Base-by-base conservation (phyloP, 2,329 filamentous ascomycete species). In the Nigrospora osmanthi region DNA sequence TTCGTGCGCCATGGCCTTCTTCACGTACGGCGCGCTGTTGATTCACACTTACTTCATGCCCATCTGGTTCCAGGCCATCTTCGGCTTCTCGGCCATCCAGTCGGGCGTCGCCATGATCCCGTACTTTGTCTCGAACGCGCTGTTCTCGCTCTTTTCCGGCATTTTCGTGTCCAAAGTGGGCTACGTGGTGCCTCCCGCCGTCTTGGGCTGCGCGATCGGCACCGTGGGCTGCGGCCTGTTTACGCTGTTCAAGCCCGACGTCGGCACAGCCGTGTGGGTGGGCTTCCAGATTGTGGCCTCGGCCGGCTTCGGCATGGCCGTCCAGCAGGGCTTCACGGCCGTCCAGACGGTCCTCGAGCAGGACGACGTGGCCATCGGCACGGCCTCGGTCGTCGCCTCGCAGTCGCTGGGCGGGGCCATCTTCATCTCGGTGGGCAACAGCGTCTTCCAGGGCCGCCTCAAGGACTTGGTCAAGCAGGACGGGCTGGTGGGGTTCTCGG, bases 31-130 rank as follows among this genome's bases (percentile, higher is more conserved):
- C 4, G 61, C 66, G 1, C 62, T 73, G 38, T 62, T 73, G 28
- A 54, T 71, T 31, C 53, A 68, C 28, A 61, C 66, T 4, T 76
- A 68, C 52, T 75, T 73, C 50, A 59, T 75, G 3, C 72, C 72
- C 0, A 55, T 66, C 42, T 66, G 61, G 60, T 66, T 66, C 47
- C 63, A 66, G 46, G 59, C 60, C 1, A 52, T 66, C 42, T 50
- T 54, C 4, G 57, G 58, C 7, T 61, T 53, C 43, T 50, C 47
- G 11, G 54, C 55, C 31, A 54, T 55, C 38, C 39, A 54, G 30
- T 58, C 55, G 10, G 54, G 55, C 11, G 48, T 58, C 10, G 49
- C 48, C 35, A 54, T 56, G 50, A 52, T 58, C 14, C 54, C 55
- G 0, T 56, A 54, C 42, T 52, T 57, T 42, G 49, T 58, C 12